Conservation (phyloP, 371 early-diverging fungal genomes). For the Haplosporangium sp. region DNA sequence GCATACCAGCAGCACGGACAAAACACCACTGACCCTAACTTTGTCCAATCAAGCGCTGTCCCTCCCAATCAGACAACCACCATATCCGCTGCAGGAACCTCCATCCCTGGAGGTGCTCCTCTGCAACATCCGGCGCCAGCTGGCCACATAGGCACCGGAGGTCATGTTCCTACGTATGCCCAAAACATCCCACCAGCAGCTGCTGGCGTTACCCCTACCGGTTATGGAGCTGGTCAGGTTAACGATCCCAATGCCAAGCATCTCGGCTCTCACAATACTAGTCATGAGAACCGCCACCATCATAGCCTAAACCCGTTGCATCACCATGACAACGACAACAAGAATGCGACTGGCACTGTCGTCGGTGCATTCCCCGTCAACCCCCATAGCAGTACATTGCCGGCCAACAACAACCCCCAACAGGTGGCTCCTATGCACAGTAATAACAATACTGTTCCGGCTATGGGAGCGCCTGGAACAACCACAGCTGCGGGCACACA, state of each 20-base stretch:
- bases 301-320: background rate
- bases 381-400: slow-evolving; percentile 13
- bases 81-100: background rate
- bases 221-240: background rate
- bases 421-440: background rate
- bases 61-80: background rate
- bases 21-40: background rate
- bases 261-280: background rate
- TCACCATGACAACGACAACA: slow-evolving; percentile 2
- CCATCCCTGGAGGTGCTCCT: background rate
- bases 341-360: background rate
- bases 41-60: background rate
- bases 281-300: background rate
- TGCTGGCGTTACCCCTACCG: slow-evolving; percentile 20
- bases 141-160: slow-evolving; percentile 31
- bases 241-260: background rate
- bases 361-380: slow-evolving; percentile 6
- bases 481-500: slow-evolving; percentile 28
- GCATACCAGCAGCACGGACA: slow-evolving; percentile 22
- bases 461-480: slow-evolving; percentile 30
- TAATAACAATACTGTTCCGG: slow-evolving; percentile 18
- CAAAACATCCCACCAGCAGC: slow-evolving; percentile 32
- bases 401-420: background rate
- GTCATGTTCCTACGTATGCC: slow-evolving; percentile 19
- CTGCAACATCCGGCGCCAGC: slow-evolving; percentile 5